phyloP scores from a whole-genome alignment of 176 grass and related monocot species.

The Aechmea fasciata region DNA sequence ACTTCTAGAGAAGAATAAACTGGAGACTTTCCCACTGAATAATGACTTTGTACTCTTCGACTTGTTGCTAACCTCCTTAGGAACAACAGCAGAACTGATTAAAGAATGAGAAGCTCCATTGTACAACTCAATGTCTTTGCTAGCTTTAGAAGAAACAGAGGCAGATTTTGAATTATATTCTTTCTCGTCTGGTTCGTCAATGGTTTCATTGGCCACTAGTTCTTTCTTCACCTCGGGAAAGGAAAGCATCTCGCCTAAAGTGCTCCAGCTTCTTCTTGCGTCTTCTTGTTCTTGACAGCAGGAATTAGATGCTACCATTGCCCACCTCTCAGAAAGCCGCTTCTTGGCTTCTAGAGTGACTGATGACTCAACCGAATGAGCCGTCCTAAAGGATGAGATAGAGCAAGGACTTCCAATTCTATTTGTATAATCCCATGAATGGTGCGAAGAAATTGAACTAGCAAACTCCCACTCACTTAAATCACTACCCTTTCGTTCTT shows the following conservation, averaged over 20 bases:
- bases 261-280: conserved; percentile 41
- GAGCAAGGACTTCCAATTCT: conserved; percentile 60
- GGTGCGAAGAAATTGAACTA: conserved; percentile 46
- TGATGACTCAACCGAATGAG: conserved; percentile 41
- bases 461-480: conserved; percentile 59
- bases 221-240: conserved; percentile 50
- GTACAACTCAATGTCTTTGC: conserved; percentile 26
- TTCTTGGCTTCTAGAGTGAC: conserved; percentile 81
- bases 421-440: conserved; percentile 70
- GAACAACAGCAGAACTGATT: conserved; percentile 10
- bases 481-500: conserved; percentile 44
- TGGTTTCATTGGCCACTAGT: conserved; percentile 20
- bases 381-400: conserved; percentile 50
- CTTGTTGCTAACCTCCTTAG: conserved; percentile 29
- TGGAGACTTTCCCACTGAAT: conserved; percentile 72
- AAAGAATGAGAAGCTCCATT: conserved; percentile 1
- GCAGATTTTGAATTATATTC: conserved; percentile 50
- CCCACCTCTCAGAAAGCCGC: conserved; percentile 73
- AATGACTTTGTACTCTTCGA: conserved; percentile 49
- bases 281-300: conserved; percentile 42
- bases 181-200: conserved; percentile 27
- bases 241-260: conserved; percentile 83
- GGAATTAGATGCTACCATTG: conserved; percentile 47
- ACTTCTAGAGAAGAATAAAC: conserved; percentile 65
- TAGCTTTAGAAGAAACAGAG: conserved; percentile 43